phyloP scores from a whole-genome alignment of 176 grass and related monocot genomes.

The Oryza punctata region DNA sequence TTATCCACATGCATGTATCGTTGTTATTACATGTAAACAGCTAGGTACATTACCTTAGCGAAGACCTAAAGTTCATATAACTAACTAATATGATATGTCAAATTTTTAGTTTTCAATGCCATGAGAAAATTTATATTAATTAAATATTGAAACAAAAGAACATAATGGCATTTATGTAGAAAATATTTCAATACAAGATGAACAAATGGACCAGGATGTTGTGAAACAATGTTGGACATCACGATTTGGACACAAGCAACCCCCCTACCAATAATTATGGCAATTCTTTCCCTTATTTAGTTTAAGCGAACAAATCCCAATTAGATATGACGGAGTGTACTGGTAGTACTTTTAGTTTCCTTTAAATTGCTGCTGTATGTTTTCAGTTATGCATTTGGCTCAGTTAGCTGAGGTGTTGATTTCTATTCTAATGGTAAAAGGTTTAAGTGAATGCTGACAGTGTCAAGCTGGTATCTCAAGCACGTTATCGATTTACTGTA shows the following conservation, averaged over 20 bases:
- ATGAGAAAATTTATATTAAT: not conserved
- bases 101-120: not conserved
- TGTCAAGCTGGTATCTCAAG: not conserved
- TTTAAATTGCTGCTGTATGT: not conserved
- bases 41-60: not conserved
- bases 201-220: not conserved
- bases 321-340: not conserved
- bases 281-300: not conserved
- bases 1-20: not conserved
- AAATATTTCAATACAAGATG: not conserved
- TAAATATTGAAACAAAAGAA: not conserved
- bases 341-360: not conserved
- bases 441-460: not conserved
- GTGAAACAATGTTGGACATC: not conserved
- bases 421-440: not conserved
- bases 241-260: not conserved
- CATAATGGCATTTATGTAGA: not conserved
- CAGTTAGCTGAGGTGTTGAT: not conserved
- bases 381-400: not conserved
- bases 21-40: not conserved
- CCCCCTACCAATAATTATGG: not conserved
- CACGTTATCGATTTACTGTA: not conserved
- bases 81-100: not conserved
- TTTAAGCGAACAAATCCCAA: constrained; percentile 20
- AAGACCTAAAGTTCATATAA: not conserved